Evolutionary conservation across 139 green algal genomes (phyloP), one percentile per base, ranked within the genome.

Genomic region (Trebouxia sp.): DNA sequence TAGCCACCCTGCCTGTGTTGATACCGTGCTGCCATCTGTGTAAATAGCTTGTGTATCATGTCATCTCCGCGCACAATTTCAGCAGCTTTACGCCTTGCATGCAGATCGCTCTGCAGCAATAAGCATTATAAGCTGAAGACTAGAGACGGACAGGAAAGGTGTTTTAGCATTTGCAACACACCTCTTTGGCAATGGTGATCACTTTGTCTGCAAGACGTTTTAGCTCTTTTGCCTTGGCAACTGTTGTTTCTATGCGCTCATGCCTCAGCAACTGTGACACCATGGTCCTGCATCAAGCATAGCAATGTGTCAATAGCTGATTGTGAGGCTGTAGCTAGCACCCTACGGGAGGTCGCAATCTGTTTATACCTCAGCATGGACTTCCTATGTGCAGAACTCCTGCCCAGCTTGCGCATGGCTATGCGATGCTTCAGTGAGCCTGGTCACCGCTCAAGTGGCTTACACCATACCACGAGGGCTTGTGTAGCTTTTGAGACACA

Each of bases 201-300:
- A 94, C 78, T 22, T 91, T 69, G 79, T 98, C 94, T 53, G 93
- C 92, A 56, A 95, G 79, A n/a, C 89, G 89, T 47, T 90, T 87
- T 51, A 98, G 87, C 69, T 94, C 91, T 58, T 96, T 95, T 6
- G 94, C 94, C 48, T 95, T 95, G 1, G 89, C 76, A 38, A 98
- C 65, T 0, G 95, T 99, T 1, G 96, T 99, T 47, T 97, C 85
- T 50, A 99, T 97, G 8, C 96, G 84, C 85, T 98, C 95, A 79
- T 99, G 93, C 67, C 94, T 58, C 1, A 99, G 86, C 58, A 99
- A 85, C 86, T 99, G 96, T 0, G 94, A 93, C 30, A 97, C 95
- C 92, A 98, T 96, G 0, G 94, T 98, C 85, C 95, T 97, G 87
- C 30, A 45, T 22, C 47, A 24, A 37, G 0, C 55, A 9, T 38